Conservation (phyloP, 495 filamentous ascomycete species). For the Penicillium lividum region DNA sequence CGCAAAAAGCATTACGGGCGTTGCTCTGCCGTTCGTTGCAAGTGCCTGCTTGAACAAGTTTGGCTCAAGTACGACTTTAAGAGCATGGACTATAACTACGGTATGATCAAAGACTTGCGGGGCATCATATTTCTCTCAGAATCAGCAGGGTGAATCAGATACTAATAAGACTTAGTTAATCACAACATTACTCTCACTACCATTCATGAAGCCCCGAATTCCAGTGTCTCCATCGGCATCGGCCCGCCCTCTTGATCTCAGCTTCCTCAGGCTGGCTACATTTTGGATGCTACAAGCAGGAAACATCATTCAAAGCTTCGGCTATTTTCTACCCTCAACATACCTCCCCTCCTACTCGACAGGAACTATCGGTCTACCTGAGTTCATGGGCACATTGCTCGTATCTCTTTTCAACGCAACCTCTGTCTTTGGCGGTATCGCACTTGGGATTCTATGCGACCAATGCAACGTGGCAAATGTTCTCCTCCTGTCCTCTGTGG, state of each 20-base stretch:
- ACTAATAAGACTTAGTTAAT: constrained; percentile 32
- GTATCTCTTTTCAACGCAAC: constrained; percentile 60
- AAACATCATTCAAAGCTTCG: constrained; percentile 62
- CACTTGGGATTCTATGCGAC: constrained; percentile 62
- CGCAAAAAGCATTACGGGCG: constrained; percentile 51
- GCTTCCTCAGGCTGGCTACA: constrained; percentile 46
- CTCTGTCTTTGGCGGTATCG: constrained; percentile 57
- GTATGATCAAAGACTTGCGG: constrained; percentile 15
- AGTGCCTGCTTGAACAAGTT: constrained; percentile 51
- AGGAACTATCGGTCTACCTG: constrained; percentile 42
- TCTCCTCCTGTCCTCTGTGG: constrained; percentile 58
- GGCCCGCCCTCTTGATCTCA: constrained; percentile 42
- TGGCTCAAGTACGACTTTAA: constrained; percentile 58
- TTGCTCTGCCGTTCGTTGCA: constrained; percentile 55
- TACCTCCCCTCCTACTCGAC: constrained; percentile 66
- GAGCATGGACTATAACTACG: constrained; percentile 52
- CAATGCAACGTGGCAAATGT: constrained; percentile 59
- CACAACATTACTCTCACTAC: constrained; percentile 52
- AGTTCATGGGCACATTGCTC: constrained; percentile 49
- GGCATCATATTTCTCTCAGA: not conserved
- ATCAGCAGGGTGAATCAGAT: not conserved
- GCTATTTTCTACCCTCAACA: constrained; percentile 66
- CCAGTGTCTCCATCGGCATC: constrained; percentile 39
- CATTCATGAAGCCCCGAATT: constrained; percentile 59
- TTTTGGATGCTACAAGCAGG: constrained; percentile 59